A percentile compares a stretch with the other conserved stretches of the same genome.
phyloP scores from a whole-genome alignment of 2,329 filamentous ascomycete genomes.

The Spiromastix sp. region DNA sequence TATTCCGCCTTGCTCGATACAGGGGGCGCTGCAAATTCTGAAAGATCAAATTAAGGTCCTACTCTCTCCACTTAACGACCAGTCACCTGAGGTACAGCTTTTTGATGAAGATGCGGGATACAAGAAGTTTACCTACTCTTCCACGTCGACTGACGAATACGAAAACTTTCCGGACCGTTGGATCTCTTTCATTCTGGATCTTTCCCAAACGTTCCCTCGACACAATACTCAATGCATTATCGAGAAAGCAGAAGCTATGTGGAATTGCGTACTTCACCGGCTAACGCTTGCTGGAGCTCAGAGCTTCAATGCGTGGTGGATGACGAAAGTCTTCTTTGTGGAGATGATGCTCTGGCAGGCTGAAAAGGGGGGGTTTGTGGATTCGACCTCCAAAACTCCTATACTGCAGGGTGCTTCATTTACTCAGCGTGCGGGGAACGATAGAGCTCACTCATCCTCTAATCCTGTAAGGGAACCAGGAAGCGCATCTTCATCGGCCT shows the following conservation, averaged over 20 bases:
- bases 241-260: slow-evolving; percentile 33
- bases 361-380: slow-evolving; percentile 80
- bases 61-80: slow-evolving; percentile 29
- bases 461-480: slow-evolving; percentile 3
- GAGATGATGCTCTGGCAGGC: slow-evolving; percentile 89
- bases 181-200: slow-evolving; percentile 34
- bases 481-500: neutral
- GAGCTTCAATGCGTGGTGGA: slow-evolving; percentile 44
- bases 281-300: slow-evolving; percentile 34
- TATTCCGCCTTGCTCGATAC: slow-evolving; percentile 29
- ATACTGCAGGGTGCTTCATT: slow-evolving; percentile 13
- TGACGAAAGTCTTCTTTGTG: slow-evolving; percentile 90
- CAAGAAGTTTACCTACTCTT: slow-evolving; percentile 27
- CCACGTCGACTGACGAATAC: slow-evolving; percentile 28
- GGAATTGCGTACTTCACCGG: slow-evolving; percentile 34
- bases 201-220: slow-evolving; percentile 29
- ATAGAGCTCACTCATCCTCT: neutral
- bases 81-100: slow-evolving; percentile 24
- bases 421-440: neutral
- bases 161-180: slow-evolving; percentile 39
- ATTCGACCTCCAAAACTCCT: slow-evolving; percentile 25
- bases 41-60: slow-evolving; percentile 35
- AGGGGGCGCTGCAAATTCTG: slow-evolving; percentile 27
- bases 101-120: slow-evolving; percentile 22
- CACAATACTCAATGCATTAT: slow-evolving; percentile 36